Base-by-base conservation (phyloP, 176 grass and related monocot species). In the Phoenix roebelenii region DNA sequence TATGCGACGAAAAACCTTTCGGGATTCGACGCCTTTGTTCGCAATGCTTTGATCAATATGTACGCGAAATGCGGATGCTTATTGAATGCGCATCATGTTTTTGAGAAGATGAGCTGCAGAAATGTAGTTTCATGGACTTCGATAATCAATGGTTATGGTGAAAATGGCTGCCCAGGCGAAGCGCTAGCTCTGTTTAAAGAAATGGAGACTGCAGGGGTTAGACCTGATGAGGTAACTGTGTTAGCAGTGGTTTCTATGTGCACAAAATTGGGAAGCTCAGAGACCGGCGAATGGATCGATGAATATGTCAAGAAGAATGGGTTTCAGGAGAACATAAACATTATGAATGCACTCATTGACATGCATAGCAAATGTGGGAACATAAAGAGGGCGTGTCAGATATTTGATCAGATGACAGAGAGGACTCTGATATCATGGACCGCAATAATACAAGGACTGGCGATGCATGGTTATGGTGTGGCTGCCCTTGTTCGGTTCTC, bases 361-460 rank as follows among this genome's bases (percentile, higher is more conserved):
- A 75, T 89, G 77, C 73, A 89, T 50, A 68, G 77, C 32, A 84
- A 75, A 68, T 57, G 61, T 48, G 85, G 80, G 5, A 72, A 23
- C 49, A 55, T 89, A 29, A 70, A 25, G 53, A 89, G 23, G 62
- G 67, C 77, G 5, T 84, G 67, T 16, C 44, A 52, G 26, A 78
- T 85, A 75, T 89, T 89, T 55, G 76, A 72, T 23, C 25, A 51
- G 0, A 81, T 82, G 57, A 19, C 10, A 26, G 59, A 3, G n/a
- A 85, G 64, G 77, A 79, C 52, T 1, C 58, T 84, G 32, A 72
- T 89, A 18, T 74, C 77, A 2, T 89, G 85, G 85, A 81, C 81
- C 0, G 63, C 77, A 18, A 30, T 84, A 63, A 78, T 81, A 64
- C 81, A 85, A 22, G 74, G 66, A 0, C 69, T 89, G 2, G 58